These are phyloP conservation scores for Typha latifolia DNA, from an alignment of 176 grass and related monocot species.

Conservation along the genomic window DNA sequence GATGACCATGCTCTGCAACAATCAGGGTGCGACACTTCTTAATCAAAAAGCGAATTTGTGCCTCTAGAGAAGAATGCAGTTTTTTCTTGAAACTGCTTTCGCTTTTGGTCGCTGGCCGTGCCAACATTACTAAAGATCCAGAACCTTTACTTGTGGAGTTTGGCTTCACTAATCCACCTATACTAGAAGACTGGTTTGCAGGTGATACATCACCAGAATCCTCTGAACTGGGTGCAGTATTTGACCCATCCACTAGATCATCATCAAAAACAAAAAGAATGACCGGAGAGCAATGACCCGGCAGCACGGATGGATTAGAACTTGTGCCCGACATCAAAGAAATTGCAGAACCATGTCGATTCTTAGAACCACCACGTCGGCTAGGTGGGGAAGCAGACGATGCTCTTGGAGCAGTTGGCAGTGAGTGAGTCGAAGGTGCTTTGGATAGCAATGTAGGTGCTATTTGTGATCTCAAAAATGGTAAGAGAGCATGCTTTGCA, in stretches of 20 bases:
- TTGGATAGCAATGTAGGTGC: conserved; percentile 33
- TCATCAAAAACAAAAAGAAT: conserved; percentile 89
- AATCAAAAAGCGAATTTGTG: conserved; percentile 66
- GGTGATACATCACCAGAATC: conserved; percentile 38
- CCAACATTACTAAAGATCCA: conserved; percentile 47
- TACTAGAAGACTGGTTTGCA: conserved; percentile 24
- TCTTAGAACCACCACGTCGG: conserved; percentile 33
- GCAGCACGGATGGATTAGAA: conserved; percentile 36
- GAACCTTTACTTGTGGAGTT: conserved; percentile 34
- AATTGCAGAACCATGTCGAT: conserved; percentile 44
- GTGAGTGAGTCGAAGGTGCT: conserved; percentile 24
- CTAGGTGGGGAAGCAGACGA: conserved; percentile 42
- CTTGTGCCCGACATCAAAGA: conserved; percentile 62
- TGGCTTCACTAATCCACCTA: conserved; percentile 39
- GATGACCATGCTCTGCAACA: conserved; percentile 43
- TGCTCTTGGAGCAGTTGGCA: conserved; percentile 25
- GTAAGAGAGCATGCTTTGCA: conserved; percentile 71
- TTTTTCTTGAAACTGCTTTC: conserved; percentile 50
- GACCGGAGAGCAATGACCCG: conserved; percentile 66
- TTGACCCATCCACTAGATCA: conserved; percentile 40
- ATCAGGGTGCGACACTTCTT: conserved; percentile 60
- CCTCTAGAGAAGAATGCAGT: conserved; percentile 63
- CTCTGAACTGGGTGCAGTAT: conserved; percentile 31
- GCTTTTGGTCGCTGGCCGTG: conserved; percentile 37
- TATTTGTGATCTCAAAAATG: conserved; percentile 46